Evolutionary conservation across 2,329 filamentous ascomycete species (phyloP), one percentile per base, ranked within the genome.

Genomic region (Dichotomopilus funicola): DNA sequence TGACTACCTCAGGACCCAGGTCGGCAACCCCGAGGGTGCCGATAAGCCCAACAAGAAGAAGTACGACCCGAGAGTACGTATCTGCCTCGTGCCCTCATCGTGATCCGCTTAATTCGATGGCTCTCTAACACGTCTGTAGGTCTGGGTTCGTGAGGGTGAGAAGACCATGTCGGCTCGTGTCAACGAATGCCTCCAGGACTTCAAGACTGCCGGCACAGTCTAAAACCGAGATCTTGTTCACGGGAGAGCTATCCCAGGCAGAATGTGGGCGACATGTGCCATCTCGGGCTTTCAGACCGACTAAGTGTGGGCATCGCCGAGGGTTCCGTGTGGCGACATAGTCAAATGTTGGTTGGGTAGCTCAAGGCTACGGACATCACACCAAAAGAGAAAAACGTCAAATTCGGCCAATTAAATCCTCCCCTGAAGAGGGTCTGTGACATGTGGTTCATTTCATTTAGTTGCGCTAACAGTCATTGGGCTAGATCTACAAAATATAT

Each of bases 21-120:
- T 99, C 65, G 94, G 94, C 68, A 99, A 97, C 83, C 92, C 92
- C 63, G 91, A 97, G 50, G 91, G 92, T 27, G 44, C 60, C 9
- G 89, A 96, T 78, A 97, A 97, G 87, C 92, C 94, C 70, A 99
- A 99, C 86, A 99, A 99, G 89, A 97, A 96, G 79, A 86, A 79
- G 78, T 91, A 88, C 67, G 85, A 89, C 77, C 90, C 91, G 66
- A 86, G 91, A 75, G 90, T 96, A 71, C 96, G 92, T 56, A 13
- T 3, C 7, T 13, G 35, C 19, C 13, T 42, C 40, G 3, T 42
- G 31, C 19, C 19, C 19, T n/a, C n/a, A 10, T 1, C 27, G n/a
- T 35, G 7, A 27, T 6, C 8, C 5, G 27, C 5, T 6, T 46
- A 1, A 31, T 6, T 6, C 6, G 7, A 36, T 27, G 19, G 7